These are phyloP conservation scores for Pythium utonaiense DNA, from an alignment of 352 stramenopile genomes.

Conservation along the genomic window DNA sequence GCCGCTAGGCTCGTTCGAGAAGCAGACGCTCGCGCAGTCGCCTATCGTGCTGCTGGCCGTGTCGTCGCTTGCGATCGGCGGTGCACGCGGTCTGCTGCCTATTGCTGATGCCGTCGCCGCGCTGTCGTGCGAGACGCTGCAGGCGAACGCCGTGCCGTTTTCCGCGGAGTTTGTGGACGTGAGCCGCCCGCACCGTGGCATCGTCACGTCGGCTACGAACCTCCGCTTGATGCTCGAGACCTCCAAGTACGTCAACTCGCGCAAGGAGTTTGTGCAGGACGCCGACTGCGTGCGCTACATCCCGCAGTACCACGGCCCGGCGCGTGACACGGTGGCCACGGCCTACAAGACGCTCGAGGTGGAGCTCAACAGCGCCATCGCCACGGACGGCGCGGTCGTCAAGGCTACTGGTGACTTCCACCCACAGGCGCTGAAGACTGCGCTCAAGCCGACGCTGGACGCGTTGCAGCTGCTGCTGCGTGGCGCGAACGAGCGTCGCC, in stretches of 20 bases:
- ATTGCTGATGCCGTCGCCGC: constrained; percentile 74
- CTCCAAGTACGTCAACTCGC: constrained; percentile 78
- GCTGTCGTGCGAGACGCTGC: constrained; percentile 77
- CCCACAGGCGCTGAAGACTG: constrained; percentile 61
- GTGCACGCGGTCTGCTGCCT: constrained; percentile 58
- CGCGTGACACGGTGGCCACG: constrained; percentile 56
- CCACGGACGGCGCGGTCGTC: constrained; percentile 30
- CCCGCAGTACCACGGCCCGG: constrained; percentile 82
- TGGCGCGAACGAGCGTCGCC: constrained; percentile 51
- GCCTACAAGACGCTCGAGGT: constrained; percentile 70
- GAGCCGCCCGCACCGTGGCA: constrained; percentile 79
- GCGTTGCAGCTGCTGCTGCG: constrained; percentile 53
- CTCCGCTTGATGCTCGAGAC: constrained; percentile 86
- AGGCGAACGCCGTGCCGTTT: constrained; percentile 66
- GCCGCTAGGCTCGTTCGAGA: constrained; percentile 36
- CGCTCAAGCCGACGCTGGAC: constrained; percentile 49
- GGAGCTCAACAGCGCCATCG: constrained; percentile 58
- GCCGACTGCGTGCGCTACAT: constrained; percentile 53
- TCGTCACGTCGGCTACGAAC: constrained; percentile 79
- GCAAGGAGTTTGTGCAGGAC: constrained; percentile 32
- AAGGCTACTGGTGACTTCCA: constrained; percentile 34
- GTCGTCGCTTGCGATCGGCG: constrained; percentile 48
- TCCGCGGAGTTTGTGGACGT: constrained; percentile 82
- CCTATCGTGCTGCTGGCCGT: constrained; percentile 51
- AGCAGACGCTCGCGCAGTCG: constrained; percentile 31